These are phyloP conservation scores for Aechmea fasciata DNA, from an alignment of 176 grass and related monocot genomes.

Conservation along the genomic window DNA sequence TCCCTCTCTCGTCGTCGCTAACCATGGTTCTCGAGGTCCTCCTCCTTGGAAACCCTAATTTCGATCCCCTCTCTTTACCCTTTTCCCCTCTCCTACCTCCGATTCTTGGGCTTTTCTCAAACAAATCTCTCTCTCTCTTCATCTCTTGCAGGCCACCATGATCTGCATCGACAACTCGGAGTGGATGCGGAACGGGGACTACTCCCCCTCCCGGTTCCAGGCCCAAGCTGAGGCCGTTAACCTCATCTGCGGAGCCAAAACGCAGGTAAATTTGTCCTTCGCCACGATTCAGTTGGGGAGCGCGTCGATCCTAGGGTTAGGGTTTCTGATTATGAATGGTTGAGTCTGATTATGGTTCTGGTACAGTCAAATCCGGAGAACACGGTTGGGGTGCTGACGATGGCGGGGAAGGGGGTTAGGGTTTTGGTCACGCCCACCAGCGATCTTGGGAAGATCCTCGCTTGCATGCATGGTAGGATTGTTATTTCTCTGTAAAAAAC, in stretches of 20 bases:
- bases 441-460: slow-evolving; percentile 98
- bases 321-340: slow-evolving; percentile 18
- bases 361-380: slow-evolving; percentile 97
- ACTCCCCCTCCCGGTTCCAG: slow-evolving; percentile 73
- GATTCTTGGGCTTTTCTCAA: not conserved
- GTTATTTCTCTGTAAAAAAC: too few relatives aligned
- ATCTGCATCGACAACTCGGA: slow-evolving; percentile 99
- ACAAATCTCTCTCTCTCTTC: slow-evolving; percentile 6
- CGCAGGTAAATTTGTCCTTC: slow-evolving; percentile 43
- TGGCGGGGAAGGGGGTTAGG: slow-evolving; percentile 93
- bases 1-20: not conserved
- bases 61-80: not conserved
- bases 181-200: slow-evolving; percentile 99
- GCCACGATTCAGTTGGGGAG: not conserved
- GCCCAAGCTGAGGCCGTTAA: slow-evolving; percentile 91
- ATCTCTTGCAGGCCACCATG: slow-evolving; percentile 74
- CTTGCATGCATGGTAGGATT: slow-evolving; percentile 81
- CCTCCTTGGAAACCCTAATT: not conserved
- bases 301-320: slow-evolving; percentile 31
- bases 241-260: slow-evolving; percentile 95
- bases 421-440: slow-evolving; percentile 96
- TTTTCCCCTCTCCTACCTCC: not conserved
- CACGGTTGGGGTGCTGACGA: slow-evolving; percentile 94
- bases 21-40: slow-evolving; percentile 92
- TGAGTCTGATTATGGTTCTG: slow-evolving; percentile 9